phyloP scores from a whole-genome alignment of 2,329 filamentous ascomycete species.

The Penicillium thymicola region DNA sequence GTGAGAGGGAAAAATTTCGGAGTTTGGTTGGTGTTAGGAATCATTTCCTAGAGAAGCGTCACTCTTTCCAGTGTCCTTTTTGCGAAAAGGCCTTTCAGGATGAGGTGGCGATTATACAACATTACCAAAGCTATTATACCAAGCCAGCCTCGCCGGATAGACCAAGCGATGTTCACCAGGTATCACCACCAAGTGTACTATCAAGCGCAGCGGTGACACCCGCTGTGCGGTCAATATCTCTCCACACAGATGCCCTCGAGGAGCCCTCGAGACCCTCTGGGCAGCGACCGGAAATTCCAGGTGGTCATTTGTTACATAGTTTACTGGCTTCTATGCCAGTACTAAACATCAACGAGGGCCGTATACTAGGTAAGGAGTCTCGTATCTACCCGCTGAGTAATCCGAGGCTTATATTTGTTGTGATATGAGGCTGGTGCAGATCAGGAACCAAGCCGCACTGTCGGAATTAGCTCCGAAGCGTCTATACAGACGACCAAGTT shows the following conservation, averaged over 20 bases:
- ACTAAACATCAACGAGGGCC: not conserved
- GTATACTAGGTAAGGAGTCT: not conserved
- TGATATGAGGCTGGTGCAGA: no score
- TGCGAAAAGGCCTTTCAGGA: not conserved
- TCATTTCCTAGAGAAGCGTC: not conserved
- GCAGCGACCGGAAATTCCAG: not conserved
- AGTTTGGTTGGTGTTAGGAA: not conserved
- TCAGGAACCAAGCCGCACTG: no score
- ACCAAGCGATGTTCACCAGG: not conserved
- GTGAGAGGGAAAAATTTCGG: not conserved
- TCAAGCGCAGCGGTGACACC: not conserved
- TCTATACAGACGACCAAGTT: no score
- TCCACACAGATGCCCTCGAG: not conserved
- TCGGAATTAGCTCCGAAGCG: no score
- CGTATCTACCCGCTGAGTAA: not conserved
- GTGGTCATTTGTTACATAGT: not conserved
- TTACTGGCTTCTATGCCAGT: not conserved
- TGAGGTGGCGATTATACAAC: slow-evolving; percentile 2
- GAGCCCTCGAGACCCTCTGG: not conserved
- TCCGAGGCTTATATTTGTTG: not conserved
- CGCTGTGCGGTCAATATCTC: not conserved
- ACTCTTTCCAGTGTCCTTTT: not conserved
- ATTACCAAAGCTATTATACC: slow-evolving; percentile 1
- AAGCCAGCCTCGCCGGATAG: not conserved
- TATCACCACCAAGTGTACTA: not conserved